Evolutionary conservation across 1,284 basidiomycete genomes (phyloP), one percentile per base, ranked within the genome.

Genomic region (Schizophyllum amplum): DNA sequence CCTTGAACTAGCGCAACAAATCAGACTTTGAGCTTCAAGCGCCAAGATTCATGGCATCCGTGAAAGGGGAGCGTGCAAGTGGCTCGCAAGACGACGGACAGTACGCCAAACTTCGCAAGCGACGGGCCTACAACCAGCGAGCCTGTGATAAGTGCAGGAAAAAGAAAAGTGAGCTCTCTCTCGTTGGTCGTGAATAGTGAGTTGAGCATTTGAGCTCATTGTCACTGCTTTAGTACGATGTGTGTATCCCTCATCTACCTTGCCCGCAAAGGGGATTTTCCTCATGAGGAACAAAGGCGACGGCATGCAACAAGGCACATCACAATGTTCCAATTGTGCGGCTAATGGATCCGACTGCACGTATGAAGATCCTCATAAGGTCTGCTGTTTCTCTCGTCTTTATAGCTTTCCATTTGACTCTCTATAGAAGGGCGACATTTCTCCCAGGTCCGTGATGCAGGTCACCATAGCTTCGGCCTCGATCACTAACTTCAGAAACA

Each of bases 401-500:
- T 13, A 33, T 33, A 6, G 27, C 5, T 13, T 33, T 13, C 27
- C 27, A 13, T 42, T 17, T 42, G 13, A 42, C 33, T 9, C 17
- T 42, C 4, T 13, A 13, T 17, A 42, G 33, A 42, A 42, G 17
- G 13, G 33, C 11, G 33, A 42, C 17, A 42, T 42, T 9, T 42
- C 33, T 9, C 33, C 33, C 33, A 42, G 33, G 33, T 42, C 33
- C 7, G 33, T 3, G 3, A 2, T 17, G 3, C 7, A 17, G 13
- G 11, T 3, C 17, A 17, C 17, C 33, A 42, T 13, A 13, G 33
- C 7, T 13, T 42, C 3, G 4, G 17, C 7, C 11, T 42, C n/a
- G n/a, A n/a, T n/a, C n/a, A 42, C 33, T 42, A 33, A n/a, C 48
- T 47, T 21, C 23, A 55, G 9, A 48, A 60, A 25, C 46, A 61